Evolutionary conservation across 345 rosid genomes (phyloP), one percentile per base, ranked within the genome.

Genomic region (Gynandropsis gynandra): DNA sequence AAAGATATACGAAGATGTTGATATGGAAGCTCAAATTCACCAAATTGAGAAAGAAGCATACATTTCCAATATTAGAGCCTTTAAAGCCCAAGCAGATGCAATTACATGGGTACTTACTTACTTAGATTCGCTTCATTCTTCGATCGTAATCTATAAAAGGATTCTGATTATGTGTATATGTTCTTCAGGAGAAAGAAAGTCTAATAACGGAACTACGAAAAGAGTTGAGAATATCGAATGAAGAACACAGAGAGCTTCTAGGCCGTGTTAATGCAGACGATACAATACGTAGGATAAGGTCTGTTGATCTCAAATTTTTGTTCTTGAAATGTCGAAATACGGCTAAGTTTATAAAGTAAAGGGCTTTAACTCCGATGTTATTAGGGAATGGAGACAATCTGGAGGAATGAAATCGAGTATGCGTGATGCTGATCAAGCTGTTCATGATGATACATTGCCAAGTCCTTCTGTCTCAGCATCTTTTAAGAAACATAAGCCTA

Each of bases 11-110:
- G 29, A 24, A 24, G 29, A 24, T 24, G 29, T 5, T 55, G 89
- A 88, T 58, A 88, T 88, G 97, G 95, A 84, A 76, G 64, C 78
- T 59, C 88, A 85, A 55, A 82, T 88, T 74, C 95, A 88, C 71
- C 80, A 80, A 43, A 77, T 88, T 47, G 97, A 88, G 75, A 80
- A 79, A 54, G 97, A 88, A 75, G 95, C 88, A 14, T 88, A 88
- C 68, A 67, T 74, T 46, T 61, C 97, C 42, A 72, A 84, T 73
- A 70, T 88, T 34, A 77, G 90, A 72, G 97, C 95, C 45, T 84
- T 88, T 80, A 84, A 82, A 78, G 97, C 94, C 27, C 97, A 88
- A 67, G 82, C 86, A 68, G 97, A 88, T 76, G 97, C 90, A 50
- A 84, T 88, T 61, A 69, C 97, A 61, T 88, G 97, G 97, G 97